Evolutionary conservation across 805 yeast genomes (phyloP).

Genomic region (Spathaspora passalidarum): DNA sequence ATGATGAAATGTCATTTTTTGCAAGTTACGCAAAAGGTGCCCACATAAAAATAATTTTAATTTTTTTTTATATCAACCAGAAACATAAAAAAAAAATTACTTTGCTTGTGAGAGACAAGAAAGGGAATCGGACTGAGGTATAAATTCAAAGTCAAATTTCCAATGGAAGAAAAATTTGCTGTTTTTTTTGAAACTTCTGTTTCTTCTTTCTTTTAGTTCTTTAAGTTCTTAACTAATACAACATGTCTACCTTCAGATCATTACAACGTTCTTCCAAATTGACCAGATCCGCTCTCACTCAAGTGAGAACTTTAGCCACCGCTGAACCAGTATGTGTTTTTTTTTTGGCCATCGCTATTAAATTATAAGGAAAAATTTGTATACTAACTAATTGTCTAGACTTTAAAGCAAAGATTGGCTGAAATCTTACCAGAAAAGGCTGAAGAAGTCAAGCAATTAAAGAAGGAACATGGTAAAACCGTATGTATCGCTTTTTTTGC

Average conservation of each 20-base stretch:
- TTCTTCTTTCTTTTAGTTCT: neutral
- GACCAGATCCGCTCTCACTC: conserved; percentile 13
- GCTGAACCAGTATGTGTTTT: conserved; percentile 32
- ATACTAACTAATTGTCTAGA: conserved; percentile 33
- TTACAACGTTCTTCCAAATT: conserved; percentile 32
- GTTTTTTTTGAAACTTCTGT: conserved; percentile 1
- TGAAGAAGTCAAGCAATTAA: conserved; percentile 86
- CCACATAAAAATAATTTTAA: neutral
- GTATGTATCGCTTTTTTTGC: conserved; percentile 35
- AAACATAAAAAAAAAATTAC: neutral
- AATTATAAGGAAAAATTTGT: neutral
- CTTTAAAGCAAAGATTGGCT: conserved; percentile 92
- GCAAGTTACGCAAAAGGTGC: neutral
- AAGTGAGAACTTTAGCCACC: conserved; percentile 31
- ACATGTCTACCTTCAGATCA: conserved; percentile 35
- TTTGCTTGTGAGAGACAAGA: neutral
- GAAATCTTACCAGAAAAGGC: conserved; percentile 88
- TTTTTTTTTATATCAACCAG: too few relatives aligned
- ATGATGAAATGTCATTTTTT: neutral
- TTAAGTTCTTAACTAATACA: conserved; percentile 6
- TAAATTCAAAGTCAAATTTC: conserved; percentile 1
- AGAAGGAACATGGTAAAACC: conserved; percentile 85
- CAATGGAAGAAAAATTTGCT: neutral
- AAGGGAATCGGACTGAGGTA: neutral
- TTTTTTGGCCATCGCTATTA: too few relatives aligned